phyloP scores from a whole-genome alignment of 139 green algal genomes.

The Coelastrella sp. region DNA sequence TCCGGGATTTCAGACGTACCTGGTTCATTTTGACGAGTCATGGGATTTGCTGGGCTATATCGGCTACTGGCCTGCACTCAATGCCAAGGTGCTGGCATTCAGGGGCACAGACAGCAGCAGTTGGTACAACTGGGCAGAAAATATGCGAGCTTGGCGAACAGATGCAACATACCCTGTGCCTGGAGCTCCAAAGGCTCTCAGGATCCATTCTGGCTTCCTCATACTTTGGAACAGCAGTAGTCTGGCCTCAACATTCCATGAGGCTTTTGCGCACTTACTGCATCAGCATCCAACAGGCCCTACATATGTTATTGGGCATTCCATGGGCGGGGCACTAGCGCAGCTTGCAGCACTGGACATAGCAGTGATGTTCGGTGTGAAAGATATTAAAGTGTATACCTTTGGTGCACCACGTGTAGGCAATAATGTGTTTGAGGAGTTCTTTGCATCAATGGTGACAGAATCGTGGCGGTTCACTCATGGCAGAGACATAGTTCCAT shows the following conservation, averaged over 20 bases:
- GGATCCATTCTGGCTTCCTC: conserved; percentile 45
- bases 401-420: conserved; percentile 90
- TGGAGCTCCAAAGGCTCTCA: conserved; percentile 13
- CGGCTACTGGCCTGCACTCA: conserved; percentile 68
- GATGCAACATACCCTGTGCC: conserved; percentile 40
- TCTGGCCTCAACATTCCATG: conserved; percentile 43
- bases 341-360: conserved; percentile 60
- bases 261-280: conserved; percentile 30
- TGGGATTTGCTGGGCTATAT: conserved; percentile 83
- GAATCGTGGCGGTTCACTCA: conserved; percentile 88
- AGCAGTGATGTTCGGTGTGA: conserved; percentile 47
- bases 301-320: conserved; percentile 61
- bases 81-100: conserved; percentile 78
- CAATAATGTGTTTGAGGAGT: conserved; percentile 79
- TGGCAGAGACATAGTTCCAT: conserved; percentile 91
- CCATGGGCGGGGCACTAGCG: conserved; percentile 64
- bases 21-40: conserved; percentile 68
- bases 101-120: conserved; percentile 80
- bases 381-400: conserved; percentile 65
- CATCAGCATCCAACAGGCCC: conserved; percentile 46
- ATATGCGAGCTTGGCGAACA: conserved; percentile 82
- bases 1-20: conserved; percentile 55
- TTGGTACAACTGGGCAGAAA: conserved; percentile 83
- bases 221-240: conserved; percentile 52
- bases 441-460: conserved; percentile 58